Evolutionary conservation across 2,329 filamentous ascomycete species (phyloP), one percentile per base, ranked within the genome.

Genomic region (Ceratocystis cubensis): DNA sequence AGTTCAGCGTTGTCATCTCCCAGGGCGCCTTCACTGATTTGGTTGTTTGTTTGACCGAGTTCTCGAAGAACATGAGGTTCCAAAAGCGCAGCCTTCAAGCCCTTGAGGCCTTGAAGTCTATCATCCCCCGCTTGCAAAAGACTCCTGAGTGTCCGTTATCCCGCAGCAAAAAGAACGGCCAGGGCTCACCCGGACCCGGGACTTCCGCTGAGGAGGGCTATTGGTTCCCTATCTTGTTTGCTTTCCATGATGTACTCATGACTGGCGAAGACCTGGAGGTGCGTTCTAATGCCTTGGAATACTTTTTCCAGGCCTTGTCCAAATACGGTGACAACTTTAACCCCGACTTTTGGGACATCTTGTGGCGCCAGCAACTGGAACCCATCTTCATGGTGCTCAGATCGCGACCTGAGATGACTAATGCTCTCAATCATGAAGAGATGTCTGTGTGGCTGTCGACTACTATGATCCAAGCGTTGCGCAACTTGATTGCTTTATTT

Each of bases 191-290:
- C 71, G 85, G 87, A 68, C 88, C 81, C 67, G 87, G 88, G 65
- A 95, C 96, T 59, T 95, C 92, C 3, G 86, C 94, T 70, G 95
- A 99, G 74, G 94, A 97, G 75, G 92, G 95, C 46, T 99, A 92
- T 76, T 99, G 94, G 94, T 99, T 99, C 75, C 94, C 94, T 0
- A 89, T 99, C 5, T 80, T 99, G 37, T 97, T 99, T 73, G 93
- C 95, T 2, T 99, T 99, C 80, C 94, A 99, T 74, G 94, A 99
- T 75, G 92, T 99, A 25, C 79, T 99, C 61, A 99, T 99, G 94
- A 99, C 94, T 1, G 94, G 95, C 1, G 95, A 99, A 75, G 94
- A 99, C 74, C 82, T 99, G 20, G 94, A 99, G 76, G 94, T 97
- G 50, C 88, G 94, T 67, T 96, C 84, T 1, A 86, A 84, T 76